Evolutionary conservation across 441 rosid genomes (phyloP), one percentile per base, ranked within the genome.

Genomic region (Mallotus repandus): DNA sequence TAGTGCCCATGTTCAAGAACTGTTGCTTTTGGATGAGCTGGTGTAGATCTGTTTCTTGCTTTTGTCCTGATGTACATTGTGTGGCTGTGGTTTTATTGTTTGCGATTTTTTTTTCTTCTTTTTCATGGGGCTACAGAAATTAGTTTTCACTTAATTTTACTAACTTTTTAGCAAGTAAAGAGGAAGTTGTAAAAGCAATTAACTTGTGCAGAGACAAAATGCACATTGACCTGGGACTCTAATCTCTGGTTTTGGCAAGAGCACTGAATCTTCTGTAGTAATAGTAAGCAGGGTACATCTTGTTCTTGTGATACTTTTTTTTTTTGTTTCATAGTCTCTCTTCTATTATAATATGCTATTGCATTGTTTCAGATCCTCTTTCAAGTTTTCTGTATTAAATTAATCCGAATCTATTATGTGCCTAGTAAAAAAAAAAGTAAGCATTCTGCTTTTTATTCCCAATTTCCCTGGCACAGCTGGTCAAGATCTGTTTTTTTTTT

Each of bases 41-140:
- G 75, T 81, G 83, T 77, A 79, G 95, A 88, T 90, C 90, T 88
- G 86, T 66, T 83, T 54, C 66, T 35, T 72, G 64, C 58, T 43
- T 35, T 70, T 79, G 54, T 63, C 68, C 58, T 78, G 70, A 63
- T 77, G 76, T 71, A 41, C 79, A 73, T 74, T 83, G 72, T 71
- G 77, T 60, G 77, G 76, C 19, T 52, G 62, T 77, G 66, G 59
- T 74, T 52, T 61, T 74, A 11, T 46, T 68, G 25, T 53, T 18
- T 54, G 9, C 5, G 2, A 38, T n/a, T 41, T 35, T 53, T 64
- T 66, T 70, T 63, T 9, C 10, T 56, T 19, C 43, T 0, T 13
- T 22, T n/a, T 21, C 46, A 1, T 48, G 13, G 8, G 6, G 41
- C 8, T 35, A 65, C 19, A 25, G 19, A 48, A 16, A 32, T 12